These are phyloP conservation scores for button mushroom (Agaricus bisporus) DNA, from an alignment of 768 basidiomycete species.

Conservation along the genomic window DNA sequence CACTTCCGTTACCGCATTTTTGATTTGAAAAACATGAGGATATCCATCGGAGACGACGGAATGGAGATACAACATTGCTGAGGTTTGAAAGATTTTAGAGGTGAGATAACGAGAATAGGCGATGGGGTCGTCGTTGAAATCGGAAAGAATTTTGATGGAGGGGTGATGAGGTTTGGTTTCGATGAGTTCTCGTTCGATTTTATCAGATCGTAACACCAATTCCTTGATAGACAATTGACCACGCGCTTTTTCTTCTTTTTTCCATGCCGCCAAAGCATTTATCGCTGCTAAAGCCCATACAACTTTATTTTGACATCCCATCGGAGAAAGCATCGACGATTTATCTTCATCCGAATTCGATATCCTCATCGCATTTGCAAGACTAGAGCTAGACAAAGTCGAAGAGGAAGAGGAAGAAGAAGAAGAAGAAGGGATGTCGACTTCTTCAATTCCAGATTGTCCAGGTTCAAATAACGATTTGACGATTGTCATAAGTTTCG, in stretches of 20 bases:
- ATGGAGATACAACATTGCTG: constrained; percentile 70
- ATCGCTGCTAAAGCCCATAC: constrained; percentile 78
- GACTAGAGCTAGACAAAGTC: no score
- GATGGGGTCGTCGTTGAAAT: constrained; percentile 17
- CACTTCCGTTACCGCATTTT: constrained; percentile 44
- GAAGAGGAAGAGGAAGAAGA: no score
- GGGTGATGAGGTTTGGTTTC: neutral
- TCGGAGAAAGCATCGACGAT: constrained; percentile 73
- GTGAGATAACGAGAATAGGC: constrained; percentile 37
- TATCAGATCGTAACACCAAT: constrained; percentile 47
- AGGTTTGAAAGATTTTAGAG: constrained; percentile 65
- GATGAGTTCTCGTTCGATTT: constrained; percentile 39
- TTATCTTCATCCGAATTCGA: constrained; percentile 14
- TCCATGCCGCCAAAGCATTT: constrained; percentile 62
- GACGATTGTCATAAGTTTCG: constrained; percentile 53
- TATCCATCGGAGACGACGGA: constrained; percentile 71
- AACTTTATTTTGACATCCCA: constrained; percentile 80
- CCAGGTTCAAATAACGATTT: constrained; percentile 48
- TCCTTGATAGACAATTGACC: constrained; percentile 54
- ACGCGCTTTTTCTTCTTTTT: constrained; percentile 29
- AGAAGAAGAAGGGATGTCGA: no score
- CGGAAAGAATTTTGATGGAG: constrained; percentile 17
- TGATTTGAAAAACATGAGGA: constrained; percentile 61
- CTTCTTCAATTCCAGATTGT: constrained; percentile 31
- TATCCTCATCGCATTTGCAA: neutral